A percentile compares a stretch with the other conserved stretches of the same genome.
These are phyloP conservation scores for Aotearoamyces nothofagi DNA, from an alignment of 2,329 filamentous ascomycete species.

Conservation along the genomic window DNA sequence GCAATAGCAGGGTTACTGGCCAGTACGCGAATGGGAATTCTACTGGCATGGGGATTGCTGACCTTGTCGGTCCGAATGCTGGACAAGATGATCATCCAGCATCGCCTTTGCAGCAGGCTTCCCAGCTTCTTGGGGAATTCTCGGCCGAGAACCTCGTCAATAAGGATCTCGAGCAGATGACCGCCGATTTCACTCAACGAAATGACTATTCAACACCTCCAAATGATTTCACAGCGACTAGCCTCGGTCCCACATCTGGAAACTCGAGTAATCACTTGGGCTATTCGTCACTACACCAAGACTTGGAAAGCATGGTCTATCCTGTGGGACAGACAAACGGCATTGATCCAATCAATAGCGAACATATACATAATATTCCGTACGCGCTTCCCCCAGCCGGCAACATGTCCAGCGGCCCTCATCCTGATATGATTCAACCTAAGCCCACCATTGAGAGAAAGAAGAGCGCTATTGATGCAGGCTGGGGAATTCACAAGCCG, in stretches of 20 bases:
- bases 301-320: slow-evolving; percentile 70
- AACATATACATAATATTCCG: slow-evolving; percentile 88
- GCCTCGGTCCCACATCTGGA: slow-evolving; percentile 26
- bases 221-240: slow-evolving; percentile 12
- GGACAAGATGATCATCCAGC: slow-evolving; percentile 42
- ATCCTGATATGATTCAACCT: slow-evolving; percentile 30
- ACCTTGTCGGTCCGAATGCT: slow-evolving; percentile 15
- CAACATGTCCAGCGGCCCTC: slow-evolving; percentile 23
- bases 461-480: slow-evolving; percentile 24
- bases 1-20: slow-evolving; percentile 34
- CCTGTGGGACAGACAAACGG: slow-evolving; percentile 82
- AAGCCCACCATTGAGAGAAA: slow-evolving; percentile 24
- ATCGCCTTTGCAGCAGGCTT: slow-evolving; percentile 52
- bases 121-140: slow-evolving; percentile 48
- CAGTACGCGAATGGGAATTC: slow-evolving; percentile 26
- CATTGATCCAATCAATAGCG: slow-evolving; percentile 87
- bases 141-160: slow-evolving; percentile 51
- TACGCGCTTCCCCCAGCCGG: slow-evolving; percentile 62
- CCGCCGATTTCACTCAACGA: slow-evolving; percentile 19
- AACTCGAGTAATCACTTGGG: slow-evolving; percentile 29
- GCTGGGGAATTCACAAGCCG: slow-evolving; percentile 50
- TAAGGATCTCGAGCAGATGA: slow-evolving; percentile 49
- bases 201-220: slow-evolving; percentile 18
- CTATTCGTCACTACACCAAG: slow-evolving; percentile 25
- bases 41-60: slow-evolving; percentile 21